Percentiles rank a stretch among this genome's conserved stretches.
Evolutionary conservation across 495 filamentous ascomycete species (phyloP).

Genomic region (Beverwykella pulmonaria): DNA sequence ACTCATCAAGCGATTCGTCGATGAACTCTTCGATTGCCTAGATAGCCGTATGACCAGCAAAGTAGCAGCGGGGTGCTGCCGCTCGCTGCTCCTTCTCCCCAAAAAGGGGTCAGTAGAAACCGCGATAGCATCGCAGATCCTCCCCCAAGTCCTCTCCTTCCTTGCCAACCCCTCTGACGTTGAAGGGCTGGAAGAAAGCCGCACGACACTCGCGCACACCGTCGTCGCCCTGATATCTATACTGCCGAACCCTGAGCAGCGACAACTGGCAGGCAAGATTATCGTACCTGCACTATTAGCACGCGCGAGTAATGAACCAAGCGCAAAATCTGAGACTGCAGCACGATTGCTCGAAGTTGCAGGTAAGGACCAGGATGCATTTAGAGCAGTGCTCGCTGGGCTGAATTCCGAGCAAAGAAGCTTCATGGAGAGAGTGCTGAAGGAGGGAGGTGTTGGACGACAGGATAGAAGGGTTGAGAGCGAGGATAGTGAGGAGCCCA

Average conservation of each 20-base stretch:
- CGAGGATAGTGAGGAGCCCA: slow-evolving; percentile 67
- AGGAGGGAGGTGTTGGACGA: slow-evolving; percentile 53
- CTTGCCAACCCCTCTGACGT: slow-evolving; percentile 63
- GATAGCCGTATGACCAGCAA: slow-evolving; percentile 79
- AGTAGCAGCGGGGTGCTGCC: slow-evolving; percentile 83
- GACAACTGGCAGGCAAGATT: slow-evolving; percentile 66
- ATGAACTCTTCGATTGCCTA: slow-evolving; percentile 81
- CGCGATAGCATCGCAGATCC: slow-evolving; percentile 69
- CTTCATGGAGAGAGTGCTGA: slow-evolving; percentile 82
- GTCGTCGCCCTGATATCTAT: slow-evolving; percentile 69
- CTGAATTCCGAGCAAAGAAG: slow-evolving; percentile 71
- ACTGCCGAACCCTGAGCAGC: slow-evolving; percentile 51
- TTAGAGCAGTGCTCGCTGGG: slow-evolving; percentile 71
- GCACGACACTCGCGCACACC: slow-evolving; percentile 68
- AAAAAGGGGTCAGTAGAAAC: slow-evolving; percentile 69
- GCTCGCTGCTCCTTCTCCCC: slow-evolving; percentile 71
- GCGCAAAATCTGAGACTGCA: slow-evolving; percentile 69
- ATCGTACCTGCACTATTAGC: slow-evolving; percentile 78
- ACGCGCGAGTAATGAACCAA: slow-evolving; percentile 59
- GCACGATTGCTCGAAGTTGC: slow-evolving; percentile 78
- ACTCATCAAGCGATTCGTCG: slow-evolving; percentile 66
- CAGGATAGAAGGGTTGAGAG: slow-evolving; percentile 47
- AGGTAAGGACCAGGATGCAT: slow-evolving; percentile 68
- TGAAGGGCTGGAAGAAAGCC: slow-evolving; percentile 73
- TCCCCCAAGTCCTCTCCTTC: slow-evolving; percentile 77